Conservation (phyloP, 1,284 basidiomycete genomes). For the Puccinia horiana region DNA sequence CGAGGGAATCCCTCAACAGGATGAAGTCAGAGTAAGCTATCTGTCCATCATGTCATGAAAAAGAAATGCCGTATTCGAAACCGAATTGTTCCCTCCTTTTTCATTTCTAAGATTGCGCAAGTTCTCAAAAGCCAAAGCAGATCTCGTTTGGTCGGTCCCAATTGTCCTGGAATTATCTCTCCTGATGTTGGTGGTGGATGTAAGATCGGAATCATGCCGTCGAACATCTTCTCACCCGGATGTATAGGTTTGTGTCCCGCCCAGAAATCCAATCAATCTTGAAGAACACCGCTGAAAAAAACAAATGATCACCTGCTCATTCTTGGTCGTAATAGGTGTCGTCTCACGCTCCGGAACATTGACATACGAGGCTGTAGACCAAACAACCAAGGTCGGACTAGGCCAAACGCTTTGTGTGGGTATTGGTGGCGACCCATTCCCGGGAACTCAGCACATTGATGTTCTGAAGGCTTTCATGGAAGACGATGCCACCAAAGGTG, state of each 20-base stretch:
- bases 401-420: constrained; percentile 96
- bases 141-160: constrained; percentile 91
- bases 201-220: constrained; percentile 99
- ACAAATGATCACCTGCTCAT: neutral
- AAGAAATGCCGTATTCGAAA: neutral
- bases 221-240: constrained; percentile 52
- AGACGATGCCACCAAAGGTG: constrained; percentile 84
- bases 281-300: neutral
- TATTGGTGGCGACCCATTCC: constrained; percentile 99
- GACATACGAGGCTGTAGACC: constrained; percentile 87
- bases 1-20: constrained; percentile 92
- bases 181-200: constrained; percentile 74
- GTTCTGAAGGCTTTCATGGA: constrained; percentile 94
- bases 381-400: constrained; percentile 92
- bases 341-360: constrained; percentile 95
- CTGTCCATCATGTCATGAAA: constrained; percentile 13
- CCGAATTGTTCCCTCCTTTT: neutral
- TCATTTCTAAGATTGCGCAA: constrained; percentile 71
- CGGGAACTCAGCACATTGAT: constrained; percentile 91
- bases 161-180: constrained; percentile 98
- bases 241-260: constrained; percentile 50
- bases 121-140: constrained; percentile 91
- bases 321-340: constrained; percentile 67
- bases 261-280: neutral
- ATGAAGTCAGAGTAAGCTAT: constrained; percentile 77